phyloP scores from a whole-genome alignment of 2,329 filamentous ascomycete genomes.

The Aspergillus hortae region DNA sequence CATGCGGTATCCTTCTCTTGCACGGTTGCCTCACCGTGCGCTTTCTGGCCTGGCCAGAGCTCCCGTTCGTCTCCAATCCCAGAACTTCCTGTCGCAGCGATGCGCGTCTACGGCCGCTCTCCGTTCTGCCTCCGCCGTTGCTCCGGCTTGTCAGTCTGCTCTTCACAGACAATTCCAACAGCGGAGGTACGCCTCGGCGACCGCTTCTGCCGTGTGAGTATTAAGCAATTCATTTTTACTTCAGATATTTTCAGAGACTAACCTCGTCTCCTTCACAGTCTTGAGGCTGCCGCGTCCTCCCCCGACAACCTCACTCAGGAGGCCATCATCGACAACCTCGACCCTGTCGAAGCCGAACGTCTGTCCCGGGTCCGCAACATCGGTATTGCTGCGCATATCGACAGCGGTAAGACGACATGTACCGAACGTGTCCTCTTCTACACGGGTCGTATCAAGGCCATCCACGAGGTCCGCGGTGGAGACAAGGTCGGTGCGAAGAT shows the following conservation, averaged over 20 bases:
- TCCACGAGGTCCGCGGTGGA: conserved; percentile 87
- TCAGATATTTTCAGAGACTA: not conserved
- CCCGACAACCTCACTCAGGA: conserved; percentile 58
- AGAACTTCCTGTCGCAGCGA: conserved; percentile 35
- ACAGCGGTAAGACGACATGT: conserved; percentile 95
- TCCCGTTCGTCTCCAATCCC: conserved; percentile 31
- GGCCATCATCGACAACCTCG: conserved; percentile 74
- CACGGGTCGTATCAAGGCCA: conserved; percentile 91
- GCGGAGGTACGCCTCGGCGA: conserved; percentile 40
- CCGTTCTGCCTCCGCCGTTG: conserved; percentile 27
- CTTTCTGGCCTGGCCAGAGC: conserved; percentile 35
- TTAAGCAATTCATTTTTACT: not conserved
- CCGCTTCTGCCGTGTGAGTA: conserved; percentile 44
- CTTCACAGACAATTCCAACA: conserved; percentile 42
- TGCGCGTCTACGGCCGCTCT: conserved; percentile 37
- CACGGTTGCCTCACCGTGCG: conserved; percentile 38
- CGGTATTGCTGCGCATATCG: conserved; percentile 97
- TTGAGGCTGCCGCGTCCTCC: conserved; percentile 56
- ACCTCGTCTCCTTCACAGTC: conserved; percentile 26
- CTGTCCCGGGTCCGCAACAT: conserved; percentile 88
- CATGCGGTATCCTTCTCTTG: conserved; percentile 41
- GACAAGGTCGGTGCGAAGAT: conserved; percentile 97
- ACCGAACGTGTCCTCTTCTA: conserved; percentile 98
- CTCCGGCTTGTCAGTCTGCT: conserved; percentile 33
- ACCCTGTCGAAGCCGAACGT: conserved; percentile 71